Percentiles rank a stretch among this genome's conserved stretches.
Evolutionary conservation across 495 filamentous ascomycete species (phyloP).

Genomic region (Talaromyces trachyspermus): DNA sequence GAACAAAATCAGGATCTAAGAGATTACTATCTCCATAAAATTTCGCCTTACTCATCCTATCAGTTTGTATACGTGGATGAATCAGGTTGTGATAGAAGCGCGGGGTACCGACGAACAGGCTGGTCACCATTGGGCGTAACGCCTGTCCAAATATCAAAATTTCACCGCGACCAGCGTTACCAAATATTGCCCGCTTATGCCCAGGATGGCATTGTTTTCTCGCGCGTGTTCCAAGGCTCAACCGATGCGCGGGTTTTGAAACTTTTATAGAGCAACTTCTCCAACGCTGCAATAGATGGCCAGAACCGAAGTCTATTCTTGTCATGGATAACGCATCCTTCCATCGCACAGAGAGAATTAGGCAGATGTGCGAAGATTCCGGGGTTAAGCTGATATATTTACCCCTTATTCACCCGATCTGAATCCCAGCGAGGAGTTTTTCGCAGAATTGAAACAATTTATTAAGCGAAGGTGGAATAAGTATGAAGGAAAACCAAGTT

Average conservation of each 20-base stretch:
- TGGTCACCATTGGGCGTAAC: constrained; percentile 22
- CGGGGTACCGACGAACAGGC: constrained; percentile 16
- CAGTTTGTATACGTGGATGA: constrained; percentile 28
- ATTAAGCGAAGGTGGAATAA: constrained; percentile 14
- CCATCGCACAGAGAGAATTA: constrained; percentile 18
- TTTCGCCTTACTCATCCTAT: constrained; percentile 23
- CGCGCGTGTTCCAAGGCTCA: constrained; percentile 24
- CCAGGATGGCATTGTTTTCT: constrained; percentile 22
- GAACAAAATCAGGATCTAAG: constrained; percentile 26
- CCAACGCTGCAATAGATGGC: constrained; percentile 24
- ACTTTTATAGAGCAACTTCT: constrained; percentile 32
- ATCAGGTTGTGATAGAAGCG: constrained; percentile 22
- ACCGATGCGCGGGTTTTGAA: constrained; percentile 29
- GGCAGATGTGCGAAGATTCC: constrained; percentile 22
- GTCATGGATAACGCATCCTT: no score
- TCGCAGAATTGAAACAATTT: constrained; percentile 18
- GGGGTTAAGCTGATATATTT: constrained; percentile 24
- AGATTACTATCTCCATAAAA: constrained; percentile 24
- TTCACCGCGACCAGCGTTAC: constrained; percentile 23
- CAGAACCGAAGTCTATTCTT: constrained; percentile 29
- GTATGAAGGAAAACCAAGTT: no score
- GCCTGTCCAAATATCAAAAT: constrained; percentile 20
- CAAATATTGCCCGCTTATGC: constrained; percentile 32
- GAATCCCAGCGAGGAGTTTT: constrained; percentile 18
- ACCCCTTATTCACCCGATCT: constrained; percentile 14